Evolutionary conservation across 2,329 filamentous ascomycete species (phyloP).

Genomic region (Ambrosiella beaveri): DNA sequence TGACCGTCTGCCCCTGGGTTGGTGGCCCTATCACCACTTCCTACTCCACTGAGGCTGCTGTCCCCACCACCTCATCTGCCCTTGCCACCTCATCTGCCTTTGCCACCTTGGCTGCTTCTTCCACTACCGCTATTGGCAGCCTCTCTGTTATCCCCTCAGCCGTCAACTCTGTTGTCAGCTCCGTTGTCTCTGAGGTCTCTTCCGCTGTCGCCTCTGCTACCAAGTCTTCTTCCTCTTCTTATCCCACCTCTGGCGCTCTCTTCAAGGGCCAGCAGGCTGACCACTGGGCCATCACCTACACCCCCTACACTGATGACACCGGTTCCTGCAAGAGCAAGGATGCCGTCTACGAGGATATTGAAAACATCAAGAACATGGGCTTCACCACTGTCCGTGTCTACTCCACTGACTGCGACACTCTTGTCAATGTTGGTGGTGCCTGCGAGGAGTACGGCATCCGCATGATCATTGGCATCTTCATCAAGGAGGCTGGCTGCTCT

Average conservation of each 20-base stretch:
- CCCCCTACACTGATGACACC: conserved; percentile 43
- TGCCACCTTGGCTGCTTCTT: conserved; percentile 17
- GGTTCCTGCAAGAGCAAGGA: conserved; percentile 46
- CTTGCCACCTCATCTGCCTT: conserved; percentile 18
- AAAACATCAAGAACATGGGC: conserved; percentile 43
- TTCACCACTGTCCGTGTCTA: conserved; percentile 67
- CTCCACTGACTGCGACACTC: conserved; percentile 76
- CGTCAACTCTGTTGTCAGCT: background rate
- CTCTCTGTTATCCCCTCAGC: background rate
- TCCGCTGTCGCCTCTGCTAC: conserved; percentile 17
- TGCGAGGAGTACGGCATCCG: conserved; percentile 49
- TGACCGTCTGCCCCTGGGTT: conserved; percentile 52
- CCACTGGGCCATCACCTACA: conserved; percentile 66
- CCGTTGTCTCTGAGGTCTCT: background rate
- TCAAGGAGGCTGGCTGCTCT: conserved; percentile 46
- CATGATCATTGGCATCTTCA: conserved; percentile 77
- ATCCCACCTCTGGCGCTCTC: conserved; percentile 14
- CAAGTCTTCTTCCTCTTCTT: conserved; percentile 14
- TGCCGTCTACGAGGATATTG: conserved; percentile 44
- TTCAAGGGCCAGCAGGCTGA: conserved; percentile 26
- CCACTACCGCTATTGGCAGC: conserved; percentile 8
- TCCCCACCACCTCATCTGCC: conserved; percentile 16
- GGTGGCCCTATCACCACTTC: conserved; percentile 16
- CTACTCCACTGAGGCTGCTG: conserved; percentile 19
- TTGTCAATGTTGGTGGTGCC: conserved; percentile 56